phyloP scores from a whole-genome alignment of 169 alveolate genomes.

The Plasmodium gaboni region DNA sequence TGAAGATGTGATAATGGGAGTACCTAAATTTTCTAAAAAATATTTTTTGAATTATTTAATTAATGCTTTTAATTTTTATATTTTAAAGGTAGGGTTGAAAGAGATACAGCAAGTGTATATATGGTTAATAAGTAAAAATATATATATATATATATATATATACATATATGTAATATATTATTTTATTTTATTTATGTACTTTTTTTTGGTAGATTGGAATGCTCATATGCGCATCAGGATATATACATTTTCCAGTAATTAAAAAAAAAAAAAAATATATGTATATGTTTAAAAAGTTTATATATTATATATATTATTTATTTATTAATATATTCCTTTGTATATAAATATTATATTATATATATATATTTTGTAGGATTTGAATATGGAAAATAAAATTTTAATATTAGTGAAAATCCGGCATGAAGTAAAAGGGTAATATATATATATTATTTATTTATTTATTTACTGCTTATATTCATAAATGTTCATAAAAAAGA shows the following conservation, averaged over 20 bases:
- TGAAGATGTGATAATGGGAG: conserved; percentile 64
- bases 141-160: background rate
- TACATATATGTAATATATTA: background rate
- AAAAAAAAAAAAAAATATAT: background rate
- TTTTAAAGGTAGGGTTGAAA: conserved; percentile 21
- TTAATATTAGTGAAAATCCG: conserved; percentile 66
- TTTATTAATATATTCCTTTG: too few species aligned
- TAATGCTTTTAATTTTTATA: conserved; percentile 71
- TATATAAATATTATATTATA: too few species aligned
- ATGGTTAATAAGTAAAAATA: background rate
- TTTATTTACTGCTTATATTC: background rate
- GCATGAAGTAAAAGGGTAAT: conserved; percentile 62
- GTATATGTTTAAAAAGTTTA: background rate
- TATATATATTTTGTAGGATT: background rate
- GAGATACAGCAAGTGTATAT: background rate
- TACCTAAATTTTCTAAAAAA: conserved; percentile 63
- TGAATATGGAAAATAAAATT: conserved; percentile 54
- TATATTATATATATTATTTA: too few species aligned
- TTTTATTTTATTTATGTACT: background rate
- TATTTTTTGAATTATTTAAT: conserved; percentile 40
- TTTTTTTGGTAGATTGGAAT: conserved; percentile 46
- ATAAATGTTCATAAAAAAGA: background rate
- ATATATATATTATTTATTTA: background rate
- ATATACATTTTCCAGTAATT: conserved; percentile 47
- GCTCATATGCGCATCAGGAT: conserved; percentile 67